Evolutionary conservation across 1,284 basidiomycete genomes (phyloP).

Genomic region (Trichosporon sp.): DNA sequence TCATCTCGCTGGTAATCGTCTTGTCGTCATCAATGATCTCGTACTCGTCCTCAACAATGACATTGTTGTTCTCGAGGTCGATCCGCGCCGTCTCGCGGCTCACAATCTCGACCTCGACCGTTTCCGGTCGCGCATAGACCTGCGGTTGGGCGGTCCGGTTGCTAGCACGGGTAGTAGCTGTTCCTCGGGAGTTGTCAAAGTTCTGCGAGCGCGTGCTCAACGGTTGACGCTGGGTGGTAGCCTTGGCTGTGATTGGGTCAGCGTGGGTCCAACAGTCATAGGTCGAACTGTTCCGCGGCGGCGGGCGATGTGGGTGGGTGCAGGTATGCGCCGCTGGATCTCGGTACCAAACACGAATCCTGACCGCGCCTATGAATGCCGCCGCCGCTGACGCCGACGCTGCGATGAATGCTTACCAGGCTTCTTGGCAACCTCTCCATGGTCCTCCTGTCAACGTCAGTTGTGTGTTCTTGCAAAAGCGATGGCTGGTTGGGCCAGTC

Average conservation of each 20-base stretch:
- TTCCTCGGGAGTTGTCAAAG: slow-evolving; percentile 13
- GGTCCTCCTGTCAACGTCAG: slow-evolving; percentile 23
- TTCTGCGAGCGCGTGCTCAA: slow-evolving; percentile 23
- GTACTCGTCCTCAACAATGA: slow-evolving; percentile 18
- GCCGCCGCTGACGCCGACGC: too few species aligned
- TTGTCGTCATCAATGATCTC: slow-evolving; percentile 17
- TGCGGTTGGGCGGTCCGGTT: neutral
- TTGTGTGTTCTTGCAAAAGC: neutral
- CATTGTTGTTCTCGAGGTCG: neutral
- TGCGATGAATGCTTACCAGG: slow-evolving; percentile 34
- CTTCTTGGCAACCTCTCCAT: slow-evolving; percentile 31
- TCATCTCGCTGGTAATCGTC: too few species aligned
- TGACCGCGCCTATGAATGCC: too few species aligned
- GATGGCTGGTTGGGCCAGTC: too few species aligned
- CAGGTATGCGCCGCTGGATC: too few species aligned
- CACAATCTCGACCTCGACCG: slow-evolving; percentile 39
- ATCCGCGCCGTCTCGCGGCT: slow-evolving; percentile 3
- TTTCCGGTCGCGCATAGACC: slow-evolving; percentile 12
- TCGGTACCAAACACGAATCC: too few species aligned
- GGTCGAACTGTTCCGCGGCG: too few species aligned
- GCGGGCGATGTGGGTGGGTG: too few species aligned
- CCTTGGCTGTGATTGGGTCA: slow-evolving; percentile 21
- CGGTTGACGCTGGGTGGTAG: slow-evolving; percentile 30
- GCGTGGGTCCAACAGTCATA: neutral
- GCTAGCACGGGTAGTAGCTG: slow-evolving; percentile 37